phyloP scores from a whole-genome alignment of 78 protist species.

The Cavenderia fasciculata region DNA sequence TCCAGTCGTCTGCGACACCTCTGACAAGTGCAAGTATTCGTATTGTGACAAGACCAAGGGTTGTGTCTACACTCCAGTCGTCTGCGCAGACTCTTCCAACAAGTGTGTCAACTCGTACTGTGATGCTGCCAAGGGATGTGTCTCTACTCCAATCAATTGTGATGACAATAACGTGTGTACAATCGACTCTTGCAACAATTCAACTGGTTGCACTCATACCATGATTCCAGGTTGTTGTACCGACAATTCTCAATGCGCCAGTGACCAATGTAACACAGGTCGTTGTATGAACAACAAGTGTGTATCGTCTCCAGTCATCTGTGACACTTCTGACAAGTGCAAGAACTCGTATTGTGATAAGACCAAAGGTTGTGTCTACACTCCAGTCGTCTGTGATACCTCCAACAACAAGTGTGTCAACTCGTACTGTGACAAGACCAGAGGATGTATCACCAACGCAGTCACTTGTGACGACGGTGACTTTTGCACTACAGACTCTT shows the following conservation, averaged over 20 bases:
- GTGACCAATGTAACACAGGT: constrained; percentile 9
- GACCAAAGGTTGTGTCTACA: background rate
- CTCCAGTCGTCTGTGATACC: constrained; percentile 11
- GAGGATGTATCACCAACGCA: background rate
- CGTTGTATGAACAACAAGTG: background rate
- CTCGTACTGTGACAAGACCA: background rate
- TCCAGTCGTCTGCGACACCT: background rate
- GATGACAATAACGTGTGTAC: constrained; percentile 20
- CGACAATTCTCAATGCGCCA: background rate
- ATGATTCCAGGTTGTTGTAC: background rate
- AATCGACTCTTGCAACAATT: constrained; percentile 9
- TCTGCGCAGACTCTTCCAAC: background rate
- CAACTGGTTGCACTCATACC: constrained; percentile 2
- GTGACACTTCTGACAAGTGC: constrained; percentile 34
- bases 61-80: background rate
- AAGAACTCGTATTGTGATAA: background rate
- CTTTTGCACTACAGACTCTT: constrained; percentile 8
- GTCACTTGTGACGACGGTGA: background rate
- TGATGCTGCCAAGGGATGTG: constrained; percentile 24
- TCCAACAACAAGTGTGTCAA: constrained; percentile 5
- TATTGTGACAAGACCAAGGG: background rate
- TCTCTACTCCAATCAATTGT: constrained; percentile 14
- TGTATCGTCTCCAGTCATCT: background rate
- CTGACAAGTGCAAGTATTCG: background rate
- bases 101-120: background rate